These are phyloP conservation scores for Simmondsia chinensis DNA, from an alignment of 148 eudicot species.

Conservation along the genomic window DNA sequence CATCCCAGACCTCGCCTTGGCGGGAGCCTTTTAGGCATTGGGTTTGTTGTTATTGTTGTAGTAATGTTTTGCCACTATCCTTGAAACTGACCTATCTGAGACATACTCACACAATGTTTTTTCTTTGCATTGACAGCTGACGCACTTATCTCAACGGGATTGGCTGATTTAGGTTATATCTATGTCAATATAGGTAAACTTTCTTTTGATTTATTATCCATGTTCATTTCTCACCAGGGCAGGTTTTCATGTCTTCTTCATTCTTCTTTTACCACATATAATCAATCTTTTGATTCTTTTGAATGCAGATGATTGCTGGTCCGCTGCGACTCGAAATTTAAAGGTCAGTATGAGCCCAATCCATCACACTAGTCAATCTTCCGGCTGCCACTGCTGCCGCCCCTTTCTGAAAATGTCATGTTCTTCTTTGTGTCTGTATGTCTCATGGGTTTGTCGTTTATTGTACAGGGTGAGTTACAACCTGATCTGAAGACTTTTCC, in stretches of 20 bases:
- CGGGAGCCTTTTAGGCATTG: too few species aligned
- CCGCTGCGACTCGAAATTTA: slow-evolving; percentile 25
- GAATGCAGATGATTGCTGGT: slow-evolving; percentile 92
- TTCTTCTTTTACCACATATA: not conserved
- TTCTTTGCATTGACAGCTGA: slow-evolving; percentile 61
- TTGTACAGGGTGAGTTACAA: slow-evolving; percentile 57
- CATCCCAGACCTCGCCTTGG: too few species aligned
- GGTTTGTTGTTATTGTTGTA: too few species aligned
- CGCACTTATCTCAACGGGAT: slow-evolving; percentile 78
- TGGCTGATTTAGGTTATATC: slow-evolving; percentile 76
- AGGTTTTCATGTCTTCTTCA: not conserved
- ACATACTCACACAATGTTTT: slow-evolving; percentile 1
- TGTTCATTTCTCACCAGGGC: not conserved
- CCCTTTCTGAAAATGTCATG: too few species aligned
- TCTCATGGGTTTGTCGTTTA: slow-evolving; percentile 3
- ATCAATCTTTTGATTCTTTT: slow-evolving; percentile 1
- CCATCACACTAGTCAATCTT: not conserved
- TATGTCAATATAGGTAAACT: slow-evolving; percentile 83
- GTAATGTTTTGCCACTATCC: too few species aligned
- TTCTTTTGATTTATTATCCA: slow-evolving; percentile 1
- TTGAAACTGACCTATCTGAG: not conserved
- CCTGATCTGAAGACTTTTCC: slow-evolving; percentile 84
- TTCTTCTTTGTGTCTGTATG: too few species aligned
- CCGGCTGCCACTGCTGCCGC: too few species aligned
- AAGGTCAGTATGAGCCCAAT: slow-evolving; percentile 24